phyloP scores from a whole-genome alignment of 805 yeast species.

The Saccharomycopsis babjevae region DNA sequence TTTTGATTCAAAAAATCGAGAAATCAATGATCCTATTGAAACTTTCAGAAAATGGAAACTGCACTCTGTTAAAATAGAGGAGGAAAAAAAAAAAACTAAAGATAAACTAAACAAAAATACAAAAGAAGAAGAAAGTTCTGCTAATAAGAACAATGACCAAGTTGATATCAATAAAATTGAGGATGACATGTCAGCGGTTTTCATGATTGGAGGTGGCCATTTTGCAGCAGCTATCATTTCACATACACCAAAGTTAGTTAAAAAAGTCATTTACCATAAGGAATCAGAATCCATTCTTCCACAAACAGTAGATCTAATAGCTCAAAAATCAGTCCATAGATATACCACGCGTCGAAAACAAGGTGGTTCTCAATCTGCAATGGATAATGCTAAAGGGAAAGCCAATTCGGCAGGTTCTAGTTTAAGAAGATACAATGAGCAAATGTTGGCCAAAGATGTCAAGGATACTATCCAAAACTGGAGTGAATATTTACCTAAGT shows the following conservation, averaged over 20 bases:
- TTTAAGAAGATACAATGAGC: conserved; percentile 82
- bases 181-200: conserved; percentile 52
- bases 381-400: conserved; percentile 85
- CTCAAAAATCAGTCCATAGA: conserved; percentile 82
- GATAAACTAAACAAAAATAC: background rate
- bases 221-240: conserved; percentile 91
- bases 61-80: conserved; percentile 2
- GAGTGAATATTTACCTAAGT: conserved; percentile 47
- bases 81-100: conserved; percentile 11
- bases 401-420: conserved; percentile 95
- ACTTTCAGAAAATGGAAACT: conserved; percentile 33
- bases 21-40: conserved; percentile 40
- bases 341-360: conserved; percentile 95
- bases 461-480: conserved; percentile 56
- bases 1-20: conserved; percentile 30
- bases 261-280: conserved; percentile 41
- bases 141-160: conserved; percentile 3
- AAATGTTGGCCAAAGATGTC: conserved; percentile 71
- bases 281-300: conserved; percentile 38
- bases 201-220: conserved; percentile 97
- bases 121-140: conserved; percentile 3
- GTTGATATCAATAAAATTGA: conserved; percentile 8
- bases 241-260: conserved; percentile 48
- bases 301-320: conserved; percentile 56
- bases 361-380: conserved; percentile 93